Conservation (phyloP, 1,284 basidiomycete species). For the Marasmius fiardii region DNA sequence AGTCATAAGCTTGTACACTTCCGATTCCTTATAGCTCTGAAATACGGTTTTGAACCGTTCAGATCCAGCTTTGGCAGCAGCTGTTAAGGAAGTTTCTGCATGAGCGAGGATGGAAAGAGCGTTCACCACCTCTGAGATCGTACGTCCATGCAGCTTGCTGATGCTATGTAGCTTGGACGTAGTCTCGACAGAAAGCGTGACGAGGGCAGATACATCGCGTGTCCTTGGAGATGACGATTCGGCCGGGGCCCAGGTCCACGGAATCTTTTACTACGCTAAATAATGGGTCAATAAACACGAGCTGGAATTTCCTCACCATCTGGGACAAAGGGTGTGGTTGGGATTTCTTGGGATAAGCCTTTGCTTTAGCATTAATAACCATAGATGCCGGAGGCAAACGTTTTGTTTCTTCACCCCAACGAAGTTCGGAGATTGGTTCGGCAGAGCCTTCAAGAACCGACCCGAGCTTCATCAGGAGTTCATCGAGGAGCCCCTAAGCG, state of each 20-base stretch:
- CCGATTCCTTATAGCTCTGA: slow-evolving; percentile 1
- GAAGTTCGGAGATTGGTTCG: not conserved
- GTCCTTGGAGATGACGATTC: not conserved
- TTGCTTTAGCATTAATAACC: not conserved
- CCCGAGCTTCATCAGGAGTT: not conserved
- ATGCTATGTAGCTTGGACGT: slow-evolving; percentile 12
- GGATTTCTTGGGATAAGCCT: not conserved
- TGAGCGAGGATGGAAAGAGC: slow-evolving; percentile 14
- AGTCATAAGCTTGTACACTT: slow-evolving; percentile 9
- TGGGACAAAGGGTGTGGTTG: not conserved
- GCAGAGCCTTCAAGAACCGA: not conserved
- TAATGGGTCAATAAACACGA: not conserved
- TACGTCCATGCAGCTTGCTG: slow-evolving; percentile 9
- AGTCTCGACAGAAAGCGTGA: slow-evolving; percentile 9
- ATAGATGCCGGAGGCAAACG: not conserved
- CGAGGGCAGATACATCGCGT: slow-evolving; percentile 10
- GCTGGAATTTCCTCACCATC: not conserved
- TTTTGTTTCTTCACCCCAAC: not conserved
- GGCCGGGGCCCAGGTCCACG: slow-evolving; percentile 9
- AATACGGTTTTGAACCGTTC: slow-evolving; percentile 13
- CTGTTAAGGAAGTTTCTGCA: slow-evolving; percentile 8
- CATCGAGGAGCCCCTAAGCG: not conserved
- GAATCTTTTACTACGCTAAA: not conserved
- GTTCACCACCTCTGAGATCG: slow-evolving; percentile 15
- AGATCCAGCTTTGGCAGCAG: slow-evolving; percentile 7